Percentiles rank a stretch among this genome's conserved stretches.
Evolutionary conservation across 73 alveolate genomes (phyloP).

Genomic region (Paramecium octaurelia): DNA sequence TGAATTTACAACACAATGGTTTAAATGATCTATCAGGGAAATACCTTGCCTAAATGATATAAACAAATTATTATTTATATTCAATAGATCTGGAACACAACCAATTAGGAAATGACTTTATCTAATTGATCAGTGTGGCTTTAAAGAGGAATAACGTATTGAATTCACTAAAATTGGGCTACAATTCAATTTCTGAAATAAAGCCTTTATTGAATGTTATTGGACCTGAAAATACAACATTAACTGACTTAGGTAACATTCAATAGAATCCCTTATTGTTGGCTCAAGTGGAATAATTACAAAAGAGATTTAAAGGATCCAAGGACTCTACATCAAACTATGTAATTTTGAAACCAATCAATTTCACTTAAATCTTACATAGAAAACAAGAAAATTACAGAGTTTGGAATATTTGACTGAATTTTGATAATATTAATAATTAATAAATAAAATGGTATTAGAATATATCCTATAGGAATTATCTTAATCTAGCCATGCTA

Average conservation of each 20-base stretch:
- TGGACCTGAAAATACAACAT: conserved; percentile 13
- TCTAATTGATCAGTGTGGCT: neutral
- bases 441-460: neutral
- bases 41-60: neutral
- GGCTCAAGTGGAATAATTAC: neutral
- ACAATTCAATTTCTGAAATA: neutral
- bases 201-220: conserved; percentile 12
- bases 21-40: neutral
- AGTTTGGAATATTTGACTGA: conserved; percentile 36
- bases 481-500: too few relatives aligned
- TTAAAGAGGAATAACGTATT: conserved; percentile 14
- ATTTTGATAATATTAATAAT: neutral
- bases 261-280: neutral
- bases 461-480: neutral
- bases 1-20: conserved; percentile 12
- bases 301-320: neutral
- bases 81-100: conserved; percentile 10
- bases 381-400: conserved; percentile 11
- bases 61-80: neutral
- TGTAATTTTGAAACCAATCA: neutral
- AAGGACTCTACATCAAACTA: neutral
- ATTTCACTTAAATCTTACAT: neutral
- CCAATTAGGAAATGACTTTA: neutral
- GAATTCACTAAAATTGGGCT: neutral
- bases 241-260: neutral